Evolutionary conservation across 2,329 filamentous ascomycete species (phyloP), one percentile per base, ranked within the genome.

Genomic region (Colletotrichum paranaense): DNA sequence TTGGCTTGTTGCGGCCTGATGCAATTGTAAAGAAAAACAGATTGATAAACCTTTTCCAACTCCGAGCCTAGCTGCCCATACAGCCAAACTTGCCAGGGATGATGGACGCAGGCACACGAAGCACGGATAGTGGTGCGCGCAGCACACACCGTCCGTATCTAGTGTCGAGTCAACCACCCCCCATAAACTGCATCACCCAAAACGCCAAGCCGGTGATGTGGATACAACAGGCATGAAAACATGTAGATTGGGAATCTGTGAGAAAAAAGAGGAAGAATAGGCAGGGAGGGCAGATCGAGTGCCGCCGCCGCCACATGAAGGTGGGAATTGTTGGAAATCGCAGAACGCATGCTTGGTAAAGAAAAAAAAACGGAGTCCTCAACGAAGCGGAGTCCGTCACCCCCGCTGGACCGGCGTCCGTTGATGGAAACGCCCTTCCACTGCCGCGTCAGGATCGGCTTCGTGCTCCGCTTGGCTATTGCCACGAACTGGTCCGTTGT

Each of bases 191-290:
- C 70, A 64, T 65, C 46, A 70, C 56, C 60, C 59, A 70, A 70
- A 73, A 73, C 70, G 70, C 70, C 70, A 70, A 73, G 70, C 59
- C 67, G 32, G 60, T 55, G 55, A 65, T 69, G 67, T 65, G 60
- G 60, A 65, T 28, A 64, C 55, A 46, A 62, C 19, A 60, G 42
- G 42, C 35, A 49, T 53, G 56, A n/a, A 30, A 22, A 60, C 32
- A 70, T 46, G 42, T 30, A 28, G 14, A 46, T 32, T 38, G 59
- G 42, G 30, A 55, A 32, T 46, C n/a, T 22, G 30, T 64, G 22
- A 60, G 38, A 66, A 55, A 42, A 59, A 59, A 52, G 22, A 14
- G 35, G 12, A 57, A 60, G 28, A 62, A 53, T 8, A 56, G 16
- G 26, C 52, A 19, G 22, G 26, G 19, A 24, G 35, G 30, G 30